Evolutionary conservation across 495 filamentous ascomycete genomes (phyloP), one percentile per base, ranked within the genome.

Genomic region (Cairneyella variabilis): DNA sequence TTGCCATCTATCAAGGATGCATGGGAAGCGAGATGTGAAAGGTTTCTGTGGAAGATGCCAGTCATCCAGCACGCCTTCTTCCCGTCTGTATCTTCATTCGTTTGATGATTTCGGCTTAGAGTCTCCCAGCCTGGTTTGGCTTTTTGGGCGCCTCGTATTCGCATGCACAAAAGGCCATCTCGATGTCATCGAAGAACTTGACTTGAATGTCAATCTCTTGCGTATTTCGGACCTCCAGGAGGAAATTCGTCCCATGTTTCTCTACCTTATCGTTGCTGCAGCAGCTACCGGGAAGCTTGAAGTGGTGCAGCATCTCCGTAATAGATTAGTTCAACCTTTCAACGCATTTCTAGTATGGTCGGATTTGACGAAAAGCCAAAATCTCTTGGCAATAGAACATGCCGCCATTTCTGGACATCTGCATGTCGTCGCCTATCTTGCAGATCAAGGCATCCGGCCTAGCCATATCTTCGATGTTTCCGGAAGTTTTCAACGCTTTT

Each of bases 81-180:
- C n/a, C n/a, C n/a, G n/a, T n/a, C n/a, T n/a, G n/a, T n/a, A n/a
- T n/a, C n/a, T n/a, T n/a, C n/a, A n/a, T n/a, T n/a, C n/a, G n/a
- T n/a, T n/a, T n/a, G n/a, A n/a, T n/a, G n/a, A n/a, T n/a, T n/a
- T n/a, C n/a, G n/a, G n/a, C n/a, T n/a, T n/a, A 21, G 34, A 50
- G 3, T 50, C 30, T 22, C 34, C 47, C 25, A 20, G 17, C 9
- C n/a, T 50, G 3, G 21, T 21, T 17, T 50, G 47, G 47, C 32
- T 50, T 4, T 50, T 32, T 27, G 37, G 21, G 16, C 3, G 47
- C 14, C 11, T 50, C 18, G 2, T 23, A 9, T 23, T 22, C 9
- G 47, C 47, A 0, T 50, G 32, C 20, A 14, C 21, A 22, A 23
- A 26, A 39, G 47, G 47, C 30, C 45, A 48, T 36, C 3, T 48